Conservation (phyloP, 2,329 filamentous ascomycete species). For the Penicillium sp. region DNA sequence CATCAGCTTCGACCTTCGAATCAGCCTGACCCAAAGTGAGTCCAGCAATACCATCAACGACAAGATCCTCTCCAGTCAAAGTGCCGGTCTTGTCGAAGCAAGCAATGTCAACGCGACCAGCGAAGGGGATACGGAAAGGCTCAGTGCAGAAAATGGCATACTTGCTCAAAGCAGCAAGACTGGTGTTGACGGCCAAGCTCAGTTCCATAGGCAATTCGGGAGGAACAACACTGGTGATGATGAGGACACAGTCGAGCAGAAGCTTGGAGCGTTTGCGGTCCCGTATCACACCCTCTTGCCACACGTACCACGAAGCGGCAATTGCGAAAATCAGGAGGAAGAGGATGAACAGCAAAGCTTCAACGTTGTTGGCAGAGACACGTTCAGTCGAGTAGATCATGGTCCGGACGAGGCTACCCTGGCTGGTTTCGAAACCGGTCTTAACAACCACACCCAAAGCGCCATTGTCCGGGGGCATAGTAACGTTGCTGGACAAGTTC, state of each 20-base stretch:
- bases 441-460: slow-evolving; percentile 93
- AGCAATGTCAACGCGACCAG: slow-evolving; percentile 89
- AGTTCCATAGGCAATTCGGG: slow-evolving; percentile 98
- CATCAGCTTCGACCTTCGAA: slow-evolving; percentile 69
- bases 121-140: slow-evolving; percentile 95
- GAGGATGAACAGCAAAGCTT: slow-evolving; percentile 94
- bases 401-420: slow-evolving; percentile 93
- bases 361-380: slow-evolving; percentile 95
- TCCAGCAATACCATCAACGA: slow-evolving; percentile 95
- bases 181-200: slow-evolving; percentile 95
- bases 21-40: slow-evolving; percentile 69
- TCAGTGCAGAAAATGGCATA: slow-evolving; percentile 98
- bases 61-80: slow-evolving; percentile 89
- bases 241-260: slow-evolving; percentile 92
- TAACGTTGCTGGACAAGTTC: slow-evolving; percentile 71
- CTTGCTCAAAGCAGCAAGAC: slow-evolving; percentile 87
- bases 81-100: slow-evolving; percentile 99
- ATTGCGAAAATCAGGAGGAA: slow-evolving; percentile 95
- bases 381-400: slow-evolving; percentile 99
- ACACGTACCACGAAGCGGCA: slow-evolving; percentile 98
- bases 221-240: slow-evolving; percentile 96
- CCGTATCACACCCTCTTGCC: slow-evolving; percentile 90
- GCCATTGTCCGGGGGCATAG: slow-evolving; percentile 84
- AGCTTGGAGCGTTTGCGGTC: slow-evolving; percentile 97
- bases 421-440: slow-evolving; percentile 97